Base-by-base conservation (phyloP, 2,329 filamentous ascomycete species). In the Neofusicoccum kwambonambiense region DNA sequence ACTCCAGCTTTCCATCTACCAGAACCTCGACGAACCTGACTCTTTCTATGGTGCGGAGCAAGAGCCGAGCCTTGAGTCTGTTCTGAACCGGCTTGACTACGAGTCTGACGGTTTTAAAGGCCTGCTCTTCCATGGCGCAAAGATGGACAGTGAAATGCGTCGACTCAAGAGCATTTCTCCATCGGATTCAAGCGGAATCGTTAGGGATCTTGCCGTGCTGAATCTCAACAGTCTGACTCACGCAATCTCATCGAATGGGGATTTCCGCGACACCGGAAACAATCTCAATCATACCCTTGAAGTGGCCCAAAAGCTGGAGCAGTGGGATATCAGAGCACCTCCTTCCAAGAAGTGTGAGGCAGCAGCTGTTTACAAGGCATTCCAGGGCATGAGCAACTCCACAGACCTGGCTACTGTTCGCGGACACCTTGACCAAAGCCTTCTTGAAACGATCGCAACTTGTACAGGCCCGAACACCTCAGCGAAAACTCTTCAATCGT, bases 21-120 rank as follows among this genome's bases (percentile, higher is more conserved):
- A 92, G 73, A 94, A 92, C 67, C 90, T 99, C 52, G 93, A 97
- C 73, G 96, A 99, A 72, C 94, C 93, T 1, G 95, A 99, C 75
- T 90, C 93, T 0, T 99, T 96, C 75, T 99, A 99, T 73, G 96
- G 95, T 3, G 84, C 97, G 7, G 87, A 91, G 47, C 90, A 96
- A 75, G 86, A 87, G 45, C 86, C 92, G 6, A 93, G 88, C 65
- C 79, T 99, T 15, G 82, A 86, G 15, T 92, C 90, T 11, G 90
- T 98, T 0, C 82, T 98, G 65, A 86, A 90, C 58, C 89, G 91
- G 9, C 84, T 98, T 4, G 92, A 97, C 69, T 94, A 97, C 73
- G 95, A 99, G 78, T 89, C 89, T 57, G 90, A 96, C 70, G 93
- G 93, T 0, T 83, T 89, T 58, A 96, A 96, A 73, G 94, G 91